Percentiles rank a stretch among this genome's conserved stretches.
phyloP scores from a whole-genome alignment of 2,329 filamentous ascomycete species.

The Aspergillus tamarii region DNA sequence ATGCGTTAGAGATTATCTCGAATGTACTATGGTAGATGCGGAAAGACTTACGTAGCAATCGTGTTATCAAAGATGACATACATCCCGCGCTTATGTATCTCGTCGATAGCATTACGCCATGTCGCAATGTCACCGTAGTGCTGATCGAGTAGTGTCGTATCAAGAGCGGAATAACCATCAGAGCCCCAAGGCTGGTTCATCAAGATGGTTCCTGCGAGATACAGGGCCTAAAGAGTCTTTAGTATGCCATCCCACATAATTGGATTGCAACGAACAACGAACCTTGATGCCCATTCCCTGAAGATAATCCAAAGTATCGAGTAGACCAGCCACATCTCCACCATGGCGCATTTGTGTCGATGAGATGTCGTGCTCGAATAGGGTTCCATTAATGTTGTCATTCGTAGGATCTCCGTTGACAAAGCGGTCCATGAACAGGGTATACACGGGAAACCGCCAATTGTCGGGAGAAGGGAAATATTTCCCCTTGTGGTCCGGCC shows the following conservation, averaged over 20 bases:
- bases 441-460: constrained; percentile 69
- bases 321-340: constrained; percentile 61
- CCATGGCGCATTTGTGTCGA: constrained; percentile 67
- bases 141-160: constrained; percentile 65
- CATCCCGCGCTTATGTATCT: constrained; percentile 65
- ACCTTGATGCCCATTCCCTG: constrained; percentile 67
- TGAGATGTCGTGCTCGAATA: constrained; percentile 63
- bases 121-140: constrained; percentile 64
- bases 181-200: constrained; percentile 68
- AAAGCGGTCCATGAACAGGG: constrained; percentile 65
- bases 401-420: constrained; percentile 68
- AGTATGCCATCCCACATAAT: neutral
- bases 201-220: constrained; percentile 65
- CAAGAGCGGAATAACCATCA: constrained; percentile 63
- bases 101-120: constrained; percentile 61
- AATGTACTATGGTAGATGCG: no score
- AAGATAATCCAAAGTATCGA: constrained; percentile 66
- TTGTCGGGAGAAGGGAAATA: constrained; percentile 61
- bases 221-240: constrained; percentile 53
- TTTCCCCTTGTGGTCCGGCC: constrained; percentile 49
- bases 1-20: neutral
- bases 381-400: constrained; percentile 64
- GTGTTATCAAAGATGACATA: constrained; percentile 70
- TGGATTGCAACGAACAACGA: constrained; percentile 2
- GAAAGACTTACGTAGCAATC: constrained; percentile 58